phyloP scores from a whole-genome alignment of 2,329 filamentous ascomycete species.

The Colletotrichum filicis region DNA sequence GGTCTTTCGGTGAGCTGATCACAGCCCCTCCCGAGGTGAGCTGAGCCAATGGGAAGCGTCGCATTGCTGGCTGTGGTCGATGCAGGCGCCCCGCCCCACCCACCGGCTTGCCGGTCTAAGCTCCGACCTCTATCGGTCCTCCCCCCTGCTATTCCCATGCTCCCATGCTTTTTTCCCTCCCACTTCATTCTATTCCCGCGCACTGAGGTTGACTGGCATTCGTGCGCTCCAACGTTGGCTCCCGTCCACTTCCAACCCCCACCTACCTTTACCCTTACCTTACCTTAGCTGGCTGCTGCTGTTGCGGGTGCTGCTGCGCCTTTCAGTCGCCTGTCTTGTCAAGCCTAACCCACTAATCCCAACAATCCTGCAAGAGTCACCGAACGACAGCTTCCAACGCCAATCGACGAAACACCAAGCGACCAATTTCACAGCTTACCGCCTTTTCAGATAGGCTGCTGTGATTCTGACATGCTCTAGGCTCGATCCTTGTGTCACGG shows the following conservation, averaged over 20 bases:
- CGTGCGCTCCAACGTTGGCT: background rate
- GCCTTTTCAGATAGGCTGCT: background rate
- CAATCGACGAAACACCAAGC: background rate
- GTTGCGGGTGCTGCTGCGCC: background rate
- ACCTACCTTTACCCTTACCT: background rate
- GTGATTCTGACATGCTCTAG: conserved; percentile 2
- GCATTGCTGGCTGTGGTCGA: background rate
- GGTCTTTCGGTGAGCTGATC: background rate
- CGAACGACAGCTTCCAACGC: background rate
- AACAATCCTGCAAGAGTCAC: background rate
- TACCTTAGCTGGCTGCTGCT: no score
- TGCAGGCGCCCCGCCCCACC: background rate
- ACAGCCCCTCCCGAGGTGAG: background rate
- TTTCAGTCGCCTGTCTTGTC: background rate
- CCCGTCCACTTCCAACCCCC: background rate
- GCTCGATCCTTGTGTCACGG: background rate
- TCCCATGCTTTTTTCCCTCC: background rate
- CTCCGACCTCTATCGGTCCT: conserved; percentile 13
- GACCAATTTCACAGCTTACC: background rate
- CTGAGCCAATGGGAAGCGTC: background rate
- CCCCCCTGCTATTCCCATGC: background rate
- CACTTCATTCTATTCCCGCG: conserved; percentile 2
- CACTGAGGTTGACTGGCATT: conserved; percentile 4
- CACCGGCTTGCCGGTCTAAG: background rate
- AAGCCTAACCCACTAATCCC: background rate